Conservation (phyloP, 2,329 filamentous ascomycete species). For the Endoconidiophora polonica region DNA sequence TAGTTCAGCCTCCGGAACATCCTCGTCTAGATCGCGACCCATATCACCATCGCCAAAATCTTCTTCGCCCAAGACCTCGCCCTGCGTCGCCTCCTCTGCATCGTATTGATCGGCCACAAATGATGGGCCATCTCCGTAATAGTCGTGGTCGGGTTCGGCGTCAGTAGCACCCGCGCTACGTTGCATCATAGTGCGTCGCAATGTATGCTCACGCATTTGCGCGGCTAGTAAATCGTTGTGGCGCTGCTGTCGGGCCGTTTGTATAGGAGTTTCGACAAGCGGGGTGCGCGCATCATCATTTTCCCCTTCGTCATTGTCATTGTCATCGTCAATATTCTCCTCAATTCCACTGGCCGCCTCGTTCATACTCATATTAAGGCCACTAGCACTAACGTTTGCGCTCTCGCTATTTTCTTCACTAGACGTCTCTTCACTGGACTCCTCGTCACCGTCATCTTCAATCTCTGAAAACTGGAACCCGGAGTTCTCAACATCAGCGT, state of each 20-base stretch:
- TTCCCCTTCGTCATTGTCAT: constrained; percentile 24
- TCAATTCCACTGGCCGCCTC: constrained; percentile 14
- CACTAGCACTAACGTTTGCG: neutral
- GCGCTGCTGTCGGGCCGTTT: constrained; percentile 25
- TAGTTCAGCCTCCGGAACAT: constrained; percentile 45
- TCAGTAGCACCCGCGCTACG: constrained; percentile 7
- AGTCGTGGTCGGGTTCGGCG: constrained; percentile 34
- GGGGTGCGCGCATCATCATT: constrained; percentile 24
- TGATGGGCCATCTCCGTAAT: constrained; percentile 32
- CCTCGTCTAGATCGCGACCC: constrained; percentile 54
- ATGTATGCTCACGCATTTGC: constrained; percentile 42
- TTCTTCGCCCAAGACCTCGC: constrained; percentile 47
- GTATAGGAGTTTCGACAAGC: constrained; percentile 16
- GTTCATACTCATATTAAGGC: neutral
- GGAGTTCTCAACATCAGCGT: constrained; percentile 37
- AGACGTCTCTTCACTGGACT: neutral
- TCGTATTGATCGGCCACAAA: constrained; percentile 5
- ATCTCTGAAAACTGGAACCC: constrained; percentile 20
- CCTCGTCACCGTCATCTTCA: constrained; percentile 26
- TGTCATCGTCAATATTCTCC: constrained; percentile 26
- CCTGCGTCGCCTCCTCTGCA: constrained; percentile 15
- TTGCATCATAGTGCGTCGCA: constrained; percentile 27
- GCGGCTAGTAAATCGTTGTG: constrained; percentile 33
- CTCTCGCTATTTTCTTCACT: neutral
- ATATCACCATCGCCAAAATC: constrained; percentile 41